phyloP scores from a whole-genome alignment of 768 basidiomycete genomes.

The Mycena vitilis region DNA sequence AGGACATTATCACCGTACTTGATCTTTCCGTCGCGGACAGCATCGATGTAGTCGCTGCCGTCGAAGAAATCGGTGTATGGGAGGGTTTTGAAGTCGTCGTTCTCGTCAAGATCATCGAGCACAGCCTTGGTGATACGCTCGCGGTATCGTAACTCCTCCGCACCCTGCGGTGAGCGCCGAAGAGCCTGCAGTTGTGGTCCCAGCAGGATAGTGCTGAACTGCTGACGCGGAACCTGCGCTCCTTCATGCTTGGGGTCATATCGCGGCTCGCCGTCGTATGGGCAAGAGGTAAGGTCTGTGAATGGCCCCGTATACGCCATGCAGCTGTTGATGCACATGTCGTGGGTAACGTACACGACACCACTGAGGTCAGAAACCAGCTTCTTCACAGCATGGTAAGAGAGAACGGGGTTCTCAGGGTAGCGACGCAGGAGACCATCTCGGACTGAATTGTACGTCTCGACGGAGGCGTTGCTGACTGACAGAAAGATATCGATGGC shows the following conservation, averaged over 20 bases:
- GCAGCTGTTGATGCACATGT: neutral
- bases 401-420: slow-evolving; percentile 16
- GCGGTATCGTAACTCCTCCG: too few species aligned
- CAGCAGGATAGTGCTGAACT: too few species aligned
- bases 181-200: too few species aligned
- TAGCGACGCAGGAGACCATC: slow-evolving; percentile 25
- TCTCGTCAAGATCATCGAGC: too few species aligned
- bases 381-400: neutral
- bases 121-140: too few species aligned
- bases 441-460: slow-evolving; percentile 36
- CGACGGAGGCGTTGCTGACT: slow-evolving; percentile 37
- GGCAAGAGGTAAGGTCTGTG: neutral
- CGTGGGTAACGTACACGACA: neutral
- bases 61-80: too few species aligned
- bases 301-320: neutral
- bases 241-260: neutral
- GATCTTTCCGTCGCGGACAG: too few species aligned
- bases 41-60: too few species aligned
- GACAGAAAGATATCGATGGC: slow-evolving; percentile 41
- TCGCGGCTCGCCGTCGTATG: neutral
- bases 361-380: neutral
- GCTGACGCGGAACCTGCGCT: slow-evolving; percentile 18
- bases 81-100: too few species aligned
- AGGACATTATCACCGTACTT: too few species aligned
- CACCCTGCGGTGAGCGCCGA: too few species aligned